phyloP scores from a whole-genome alignment of 495 filamentous ascomycete species.

The Neurospora intermedia region DNA sequence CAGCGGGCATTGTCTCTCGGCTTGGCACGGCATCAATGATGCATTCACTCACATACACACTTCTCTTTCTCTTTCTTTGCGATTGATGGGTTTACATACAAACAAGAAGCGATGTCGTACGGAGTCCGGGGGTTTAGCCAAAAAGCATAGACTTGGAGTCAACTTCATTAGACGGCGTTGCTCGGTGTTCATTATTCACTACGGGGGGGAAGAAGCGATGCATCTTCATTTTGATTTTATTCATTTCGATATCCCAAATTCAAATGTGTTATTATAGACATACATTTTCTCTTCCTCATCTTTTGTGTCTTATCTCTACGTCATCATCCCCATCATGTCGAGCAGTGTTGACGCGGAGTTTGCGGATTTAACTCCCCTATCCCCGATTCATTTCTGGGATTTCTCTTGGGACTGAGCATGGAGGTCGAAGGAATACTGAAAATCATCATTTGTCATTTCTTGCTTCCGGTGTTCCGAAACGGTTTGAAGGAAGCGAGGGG shows the following conservation, averaged over 20 bases:
- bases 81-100: neutral
- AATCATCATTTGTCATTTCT: neutral
- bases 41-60: neutral
- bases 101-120: constrained; percentile 5
- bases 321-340: neutral
- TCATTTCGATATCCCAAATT: neutral
- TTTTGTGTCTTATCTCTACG: neutral
- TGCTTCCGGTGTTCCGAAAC: neutral
- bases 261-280: neutral
- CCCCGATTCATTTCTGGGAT: neutral
- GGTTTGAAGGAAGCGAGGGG: neutral
- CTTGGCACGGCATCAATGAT: neutral
- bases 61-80: neutral
- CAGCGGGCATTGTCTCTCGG: neutral
- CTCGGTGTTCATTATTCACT: neutral
- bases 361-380: neutral
- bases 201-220: neutral
- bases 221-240: neutral
- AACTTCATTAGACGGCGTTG: neutral
- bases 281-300: neutral
- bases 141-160: neutral
- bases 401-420: neutral
- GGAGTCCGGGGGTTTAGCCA: neutral
- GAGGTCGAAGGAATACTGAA: too few relatives aligned
- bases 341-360: neutral